Percentiles rank a stretch among this genome's conserved stretches.
phyloP scores from a whole-genome alignment of 768 basidiomycete genomes.

The Suillus placidus region DNA sequence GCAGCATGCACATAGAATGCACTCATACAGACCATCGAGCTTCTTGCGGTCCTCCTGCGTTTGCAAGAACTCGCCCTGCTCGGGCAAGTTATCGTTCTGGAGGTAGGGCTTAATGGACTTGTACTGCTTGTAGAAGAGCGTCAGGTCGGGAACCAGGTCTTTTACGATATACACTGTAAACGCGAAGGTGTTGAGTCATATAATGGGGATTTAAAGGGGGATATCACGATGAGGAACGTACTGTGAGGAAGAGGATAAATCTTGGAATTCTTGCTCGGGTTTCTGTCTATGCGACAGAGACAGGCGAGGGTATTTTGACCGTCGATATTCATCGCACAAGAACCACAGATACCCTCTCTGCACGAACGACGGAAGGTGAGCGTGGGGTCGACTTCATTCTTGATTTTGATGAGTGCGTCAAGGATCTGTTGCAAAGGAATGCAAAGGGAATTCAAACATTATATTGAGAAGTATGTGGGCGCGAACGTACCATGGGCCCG shows the following conservation, averaged over 20 bases:
- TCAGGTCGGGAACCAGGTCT: conserved; percentile 93
- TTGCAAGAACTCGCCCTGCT: conserved; percentile 84
- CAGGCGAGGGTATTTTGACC: conserved; percentile 98
- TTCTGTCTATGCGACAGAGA: conserved; percentile 91
- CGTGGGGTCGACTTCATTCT: conserved; percentile 97
- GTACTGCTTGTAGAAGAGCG: conserved; percentile 98
- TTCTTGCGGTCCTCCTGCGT: conserved; percentile 91
- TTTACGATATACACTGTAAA: conserved; percentile 90
- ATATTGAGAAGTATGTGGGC: not conserved
- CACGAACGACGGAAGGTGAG: conserved; percentile 94
- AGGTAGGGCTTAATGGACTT: conserved; percentile 98
- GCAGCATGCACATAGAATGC: conserved; percentile 96
- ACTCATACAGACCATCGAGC: conserved; percentile 97
- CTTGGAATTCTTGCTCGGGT: conserved; percentile 71
- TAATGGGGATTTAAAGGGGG: not conserved
- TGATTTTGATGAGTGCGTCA: conserved; percentile 97
- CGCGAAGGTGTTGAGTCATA: conserved; percentile 31
- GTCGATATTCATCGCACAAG: conserved; percentile 99
- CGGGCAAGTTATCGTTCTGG: conserved; percentile 90
- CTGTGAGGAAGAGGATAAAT: conserved; percentile 98
- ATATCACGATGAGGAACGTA: conserved; percentile 42
- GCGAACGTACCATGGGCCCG: conserved; percentile 80
- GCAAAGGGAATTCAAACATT: not conserved
- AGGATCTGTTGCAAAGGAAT: conserved; percentile 53
- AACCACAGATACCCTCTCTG: conserved; percentile 95